Conservation (phyloP, 352 stramenopile genomes). For the Pythium phragmitis region DNA sequence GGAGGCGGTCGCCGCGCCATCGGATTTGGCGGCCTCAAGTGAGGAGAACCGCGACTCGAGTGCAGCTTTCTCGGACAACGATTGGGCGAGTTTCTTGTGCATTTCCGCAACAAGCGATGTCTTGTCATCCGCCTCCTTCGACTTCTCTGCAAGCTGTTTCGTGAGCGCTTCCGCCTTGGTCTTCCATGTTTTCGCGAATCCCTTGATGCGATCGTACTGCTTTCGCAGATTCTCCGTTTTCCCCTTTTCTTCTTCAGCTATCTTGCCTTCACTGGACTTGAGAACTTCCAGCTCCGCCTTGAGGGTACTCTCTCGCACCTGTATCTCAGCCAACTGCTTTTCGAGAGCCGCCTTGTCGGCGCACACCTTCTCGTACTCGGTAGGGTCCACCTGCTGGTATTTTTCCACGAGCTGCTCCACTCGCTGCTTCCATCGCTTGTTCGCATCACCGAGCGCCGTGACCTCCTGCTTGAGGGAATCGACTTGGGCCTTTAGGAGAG, state of each 20-base stretch:
- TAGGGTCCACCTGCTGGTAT: slow-evolving; percentile 78
- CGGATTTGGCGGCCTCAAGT: slow-evolving; percentile 29
- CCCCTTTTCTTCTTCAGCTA: slow-evolving; percentile 53
- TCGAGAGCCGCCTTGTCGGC: slow-evolving; percentile 52
- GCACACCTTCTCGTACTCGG: slow-evolving; percentile 67
- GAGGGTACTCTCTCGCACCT: slow-evolving; percentile 38
- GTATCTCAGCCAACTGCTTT: slow-evolving; percentile 46
- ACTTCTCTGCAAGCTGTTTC: slow-evolving; percentile 69
- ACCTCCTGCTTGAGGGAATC: slow-evolving; percentile 66
- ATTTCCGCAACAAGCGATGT: slow-evolving; percentile 32
- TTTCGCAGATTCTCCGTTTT: slow-evolving; percentile 70
- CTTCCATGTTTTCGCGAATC: slow-evolving; percentile 85
- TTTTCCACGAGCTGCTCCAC: slow-evolving; percentile 85
- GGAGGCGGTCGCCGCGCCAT: slow-evolving; percentile 27
- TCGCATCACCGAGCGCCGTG: slow-evolving; percentile 51
- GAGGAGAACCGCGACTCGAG: slow-evolving; percentile 46
- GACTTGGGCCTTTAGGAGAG: slow-evolving; percentile 48
- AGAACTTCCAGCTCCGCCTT: slow-evolving; percentile 45
- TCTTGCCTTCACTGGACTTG: slow-evolving; percentile 25
- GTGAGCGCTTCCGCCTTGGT: slow-evolving; percentile 63
- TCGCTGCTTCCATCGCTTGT: slow-evolving; percentile 76
- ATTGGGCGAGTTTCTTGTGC: slow-evolving; percentile 40
- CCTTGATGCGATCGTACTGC: slow-evolving; percentile 79
- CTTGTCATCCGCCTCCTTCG: slow-evolving; percentile 60
- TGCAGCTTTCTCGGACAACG: slow-evolving; percentile 40